Evolutionary conservation across 1,284 basidiomycete genomes (phyloP).

Genomic region (Lignosus rhinocerotis): DNA sequence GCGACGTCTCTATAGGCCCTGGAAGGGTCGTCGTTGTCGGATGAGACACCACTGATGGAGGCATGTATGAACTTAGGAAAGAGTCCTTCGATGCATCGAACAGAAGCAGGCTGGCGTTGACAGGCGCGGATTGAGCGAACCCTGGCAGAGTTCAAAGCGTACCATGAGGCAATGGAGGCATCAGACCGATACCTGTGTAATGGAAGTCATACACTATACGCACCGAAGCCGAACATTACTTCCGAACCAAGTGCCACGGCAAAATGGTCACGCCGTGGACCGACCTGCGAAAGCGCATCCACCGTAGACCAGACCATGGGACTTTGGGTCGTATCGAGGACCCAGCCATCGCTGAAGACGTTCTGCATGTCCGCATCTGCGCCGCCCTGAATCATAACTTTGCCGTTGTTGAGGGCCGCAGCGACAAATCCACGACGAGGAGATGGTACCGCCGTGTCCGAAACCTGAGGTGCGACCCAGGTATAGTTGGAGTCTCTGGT

Average conservation of each 20-base stretch:
- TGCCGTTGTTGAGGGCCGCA: conserved; percentile 51
- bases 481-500: conserved; percentile 45
- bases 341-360: conserved; percentile 72
- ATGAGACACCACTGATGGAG: conserved; percentile 36
- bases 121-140: conserved; percentile 53
- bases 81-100: conserved; percentile 46
- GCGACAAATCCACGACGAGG: conserved; percentile 73
- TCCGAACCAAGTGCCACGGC: conserved; percentile 60
- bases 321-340: conserved; percentile 60
- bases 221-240: conserved; percentile 81
- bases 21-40: conserved; percentile 43
- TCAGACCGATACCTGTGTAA: conserved; percentile 10
- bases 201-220: conserved; percentile 31
- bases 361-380: conserved; percentile 57
- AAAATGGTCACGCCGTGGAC: conserved; percentile 70
- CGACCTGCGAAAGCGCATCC: conserved; percentile 53
- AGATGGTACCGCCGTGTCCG: conserved; percentile 45
- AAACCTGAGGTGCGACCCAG: conserved; percentile 54
- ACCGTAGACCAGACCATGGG: conserved; percentile 60
- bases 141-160: conserved; percentile 40
- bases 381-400: conserved; percentile 78
- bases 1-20: conserved; percentile 24
- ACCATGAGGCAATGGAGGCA: not conserved
- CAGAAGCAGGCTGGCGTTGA: conserved; percentile 44
- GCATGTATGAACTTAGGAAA: conserved; percentile 44